phyloP scores from a whole-genome alignment of 768 basidiomycete species.

The Krasilnikovozyma curviuscula region DNA sequence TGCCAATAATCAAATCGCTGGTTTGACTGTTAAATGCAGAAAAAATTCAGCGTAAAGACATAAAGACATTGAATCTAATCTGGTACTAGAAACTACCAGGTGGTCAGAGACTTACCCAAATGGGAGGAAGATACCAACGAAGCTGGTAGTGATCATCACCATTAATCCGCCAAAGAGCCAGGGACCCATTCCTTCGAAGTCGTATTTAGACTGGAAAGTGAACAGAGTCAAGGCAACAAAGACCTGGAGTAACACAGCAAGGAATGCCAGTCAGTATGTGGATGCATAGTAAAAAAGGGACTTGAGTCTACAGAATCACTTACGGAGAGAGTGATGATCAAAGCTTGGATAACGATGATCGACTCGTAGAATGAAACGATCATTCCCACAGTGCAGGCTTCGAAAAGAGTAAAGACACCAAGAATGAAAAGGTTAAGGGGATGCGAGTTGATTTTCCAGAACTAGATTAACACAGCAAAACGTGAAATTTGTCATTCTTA shows the following conservation, averaged over 20 bases:
- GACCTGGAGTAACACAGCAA: slow-evolving; percentile 69
- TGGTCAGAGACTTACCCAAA: slow-evolving; percentile 59
- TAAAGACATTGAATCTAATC: neutral
- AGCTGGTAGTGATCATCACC: slow-evolving; percentile 32
- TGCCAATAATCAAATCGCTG: slow-evolving; percentile 26
- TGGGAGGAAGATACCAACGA: slow-evolving; percentile 71
- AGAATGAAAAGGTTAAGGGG: slow-evolving; percentile 55
- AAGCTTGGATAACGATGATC: slow-evolving; percentile 59
- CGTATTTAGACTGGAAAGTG: slow-evolving; percentile 49
- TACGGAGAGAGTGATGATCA: slow-evolving; percentile 27
- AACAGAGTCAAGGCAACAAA: slow-evolving; percentile 87
- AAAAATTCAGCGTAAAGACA: neutral
- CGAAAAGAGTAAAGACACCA: slow-evolving; percentile 70
- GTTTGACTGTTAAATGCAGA: neutral
- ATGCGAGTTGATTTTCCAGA: slow-evolving; percentile 7
- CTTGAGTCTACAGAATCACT: neutral
- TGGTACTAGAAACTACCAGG: slow-evolving; percentile 8
- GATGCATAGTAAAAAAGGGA: no score
- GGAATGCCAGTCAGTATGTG: no score
- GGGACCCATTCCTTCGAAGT: slow-evolving; percentile 80
- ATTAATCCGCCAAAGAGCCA: slow-evolving; percentile 72
- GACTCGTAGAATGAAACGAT: slow-evolving; percentile 32
- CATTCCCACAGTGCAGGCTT: slow-evolving; percentile 76
- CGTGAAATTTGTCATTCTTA: neutral
- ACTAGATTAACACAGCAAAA: neutral